These are phyloP conservation scores for Lecanicillium sp. DNA, from an alignment of 2,329 filamentous ascomycete genomes.

Conservation along the genomic window DNA sequence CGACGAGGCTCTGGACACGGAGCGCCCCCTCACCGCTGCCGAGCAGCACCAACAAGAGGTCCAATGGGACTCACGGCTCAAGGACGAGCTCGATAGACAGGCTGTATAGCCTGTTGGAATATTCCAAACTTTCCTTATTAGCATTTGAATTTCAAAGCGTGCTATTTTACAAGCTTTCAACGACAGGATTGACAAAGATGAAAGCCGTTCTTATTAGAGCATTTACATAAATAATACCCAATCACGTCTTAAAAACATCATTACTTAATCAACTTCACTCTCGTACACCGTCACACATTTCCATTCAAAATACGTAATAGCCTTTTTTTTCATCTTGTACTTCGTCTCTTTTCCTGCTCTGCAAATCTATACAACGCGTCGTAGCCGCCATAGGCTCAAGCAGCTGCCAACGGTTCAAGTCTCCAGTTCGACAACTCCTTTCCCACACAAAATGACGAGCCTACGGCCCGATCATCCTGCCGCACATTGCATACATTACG, in stretches of 20 bases:
- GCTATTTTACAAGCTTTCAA: background rate
- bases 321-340: constrained; percentile 21
- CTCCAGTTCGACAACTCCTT: background rate
- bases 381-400: background rate
- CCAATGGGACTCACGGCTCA: constrained; percentile 20
- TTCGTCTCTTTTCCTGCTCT: constrained; percentile 10
- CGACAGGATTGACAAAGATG: too few species aligned
- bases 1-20: constrained; percentile 22
- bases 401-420: background rate
- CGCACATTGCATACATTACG: constrained; percentile 24
- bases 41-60: constrained; percentile 16
- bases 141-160: constrained; percentile 1
- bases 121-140: background rate
- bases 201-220: constrained; percentile 5
- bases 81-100: constrained; percentile 19
- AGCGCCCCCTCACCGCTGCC: constrained; percentile 18
- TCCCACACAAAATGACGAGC: constrained; percentile 1
- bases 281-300: background rate
- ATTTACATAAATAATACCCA: background rate
- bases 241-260: too few species aligned
- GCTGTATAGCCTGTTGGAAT: constrained; percentile 13
- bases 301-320: constrained; percentile 16
- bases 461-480: background rate
- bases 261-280: too few species aligned
- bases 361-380: constrained; percentile 14